A percentile compares a stretch with the other conserved stretches of the same genome.
Evolutionary conservation across 2,329 filamentous ascomycete species (phyloP).

Genomic region (Helotiales sp.): DNA sequence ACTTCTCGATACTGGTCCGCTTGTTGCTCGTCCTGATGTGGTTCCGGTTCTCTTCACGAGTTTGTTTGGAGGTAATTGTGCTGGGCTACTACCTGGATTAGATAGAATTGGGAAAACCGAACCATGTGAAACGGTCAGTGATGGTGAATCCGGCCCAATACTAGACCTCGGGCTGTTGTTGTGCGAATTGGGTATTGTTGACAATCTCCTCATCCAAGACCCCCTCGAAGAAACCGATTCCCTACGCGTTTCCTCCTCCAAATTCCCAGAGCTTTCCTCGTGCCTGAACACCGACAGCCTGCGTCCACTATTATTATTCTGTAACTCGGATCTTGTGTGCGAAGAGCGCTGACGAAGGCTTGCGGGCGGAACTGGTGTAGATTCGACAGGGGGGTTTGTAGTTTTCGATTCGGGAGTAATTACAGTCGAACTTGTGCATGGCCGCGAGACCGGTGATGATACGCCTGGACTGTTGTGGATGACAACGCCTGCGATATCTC

Average conservation of each 20-base stretch:
- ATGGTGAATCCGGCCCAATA: constrained; percentile 67
- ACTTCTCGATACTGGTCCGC: constrained; percentile 51
- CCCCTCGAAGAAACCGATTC: constrained; percentile 65
- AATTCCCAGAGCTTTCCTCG: constrained; percentile 33
- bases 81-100: constrained; percentile 42
- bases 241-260: constrained; percentile 42
- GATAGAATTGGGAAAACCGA: constrained; percentile 68
- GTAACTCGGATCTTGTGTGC: constrained; percentile 32
- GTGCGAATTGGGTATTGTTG: constrained; percentile 67
- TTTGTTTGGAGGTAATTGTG: constrained; percentile 69
- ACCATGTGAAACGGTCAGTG: constrained; percentile 67
- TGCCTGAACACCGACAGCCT: constrained; percentile 35
- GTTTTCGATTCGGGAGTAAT: constrained; percentile 35
- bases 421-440: constrained; percentile 39
- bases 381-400: constrained; percentile 18
- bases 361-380: constrained; percentile 30
- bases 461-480: constrained; percentile 29
- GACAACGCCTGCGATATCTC: constrained; percentile 33
- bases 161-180: constrained; percentile 69
- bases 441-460: constrained; percentile 37
- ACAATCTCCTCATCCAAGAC: constrained; percentile 76
- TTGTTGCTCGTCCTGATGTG: constrained; percentile 57
- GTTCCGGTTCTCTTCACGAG: constrained; percentile 79
- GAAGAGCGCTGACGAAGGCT: constrained; percentile 27
- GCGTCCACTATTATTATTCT: constrained; percentile 32